A percentile compares a stretch with the other conserved stretches of the same genome.
Conservation (phyloP, 441 rosid genomes). For the Pelargonium australe region DNA sequence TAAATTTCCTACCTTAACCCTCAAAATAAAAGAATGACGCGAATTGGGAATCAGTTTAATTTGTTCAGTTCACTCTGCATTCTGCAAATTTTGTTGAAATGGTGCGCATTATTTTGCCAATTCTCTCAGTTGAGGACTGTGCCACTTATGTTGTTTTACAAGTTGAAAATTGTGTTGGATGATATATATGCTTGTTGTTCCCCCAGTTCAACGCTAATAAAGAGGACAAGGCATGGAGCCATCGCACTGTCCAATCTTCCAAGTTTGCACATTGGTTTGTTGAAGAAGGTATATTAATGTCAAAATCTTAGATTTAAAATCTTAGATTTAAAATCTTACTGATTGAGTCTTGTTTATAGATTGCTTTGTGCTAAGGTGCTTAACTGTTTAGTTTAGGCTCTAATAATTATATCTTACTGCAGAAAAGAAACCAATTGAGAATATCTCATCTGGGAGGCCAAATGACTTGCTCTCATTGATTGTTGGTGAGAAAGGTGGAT, state of each 20-base stretch:
- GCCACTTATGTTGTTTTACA: not conserved
- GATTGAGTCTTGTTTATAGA: not conserved
- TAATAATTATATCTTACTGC: conserved; percentile 21
- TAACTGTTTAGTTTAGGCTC: conserved; percentile 3
- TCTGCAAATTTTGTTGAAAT: not conserved
- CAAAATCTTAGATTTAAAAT: conserved; percentile 10
- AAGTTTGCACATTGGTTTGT: conserved; percentile 85
- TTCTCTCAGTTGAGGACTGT: not conserved
- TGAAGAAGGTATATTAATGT: conserved; percentile 60
- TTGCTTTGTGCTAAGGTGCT: not conserved
- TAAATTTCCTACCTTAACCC: too few relatives aligned
- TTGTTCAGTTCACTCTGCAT: not conserved
- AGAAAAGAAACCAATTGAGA: conserved; percentile 60
- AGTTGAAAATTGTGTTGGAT: conserved; percentile 6
- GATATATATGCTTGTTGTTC: conserved; percentile 12
- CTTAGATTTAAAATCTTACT: not conserved
- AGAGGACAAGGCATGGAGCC: conserved; percentile 40
- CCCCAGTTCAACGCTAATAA: conserved; percentile 44
- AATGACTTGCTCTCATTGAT: conserved; percentile 68
- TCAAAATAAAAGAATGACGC: not conserved
- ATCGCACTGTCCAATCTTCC: conserved; percentile 54
- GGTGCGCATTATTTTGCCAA: not conserved
- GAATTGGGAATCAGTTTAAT: not conserved
- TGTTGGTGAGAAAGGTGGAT: conserved; percentile 54
- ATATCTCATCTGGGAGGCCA: conserved; percentile 38